Percentiles rank a stretch among this genome's conserved stretches.
These are phyloP conservation scores for Escovopsis sp. DNA, from an alignment of 2,329 filamentous ascomycete genomes.

Conservation along the genomic window DNA sequence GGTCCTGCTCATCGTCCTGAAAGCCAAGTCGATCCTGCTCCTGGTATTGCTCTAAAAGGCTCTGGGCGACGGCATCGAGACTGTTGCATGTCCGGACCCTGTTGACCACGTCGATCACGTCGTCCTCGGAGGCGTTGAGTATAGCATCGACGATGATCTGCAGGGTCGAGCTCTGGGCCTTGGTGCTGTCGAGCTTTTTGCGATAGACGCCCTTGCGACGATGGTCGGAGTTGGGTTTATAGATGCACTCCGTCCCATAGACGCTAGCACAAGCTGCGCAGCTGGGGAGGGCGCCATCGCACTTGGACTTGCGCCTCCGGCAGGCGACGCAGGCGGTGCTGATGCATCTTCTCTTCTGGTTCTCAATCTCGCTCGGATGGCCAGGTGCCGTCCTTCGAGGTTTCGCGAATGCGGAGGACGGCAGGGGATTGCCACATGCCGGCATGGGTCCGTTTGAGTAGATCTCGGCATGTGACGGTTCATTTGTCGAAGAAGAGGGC, in stretches of 20 bases:
- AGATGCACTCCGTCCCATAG: constrained; percentile 80
- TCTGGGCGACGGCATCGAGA: constrained; percentile 40
- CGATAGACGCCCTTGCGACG: constrained; percentile 94
- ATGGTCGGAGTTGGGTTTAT: constrained; percentile 93
- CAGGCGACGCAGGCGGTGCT: constrained; percentile 77
- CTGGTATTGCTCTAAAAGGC: constrained; percentile 26
- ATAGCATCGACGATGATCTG: constrained; percentile 90
- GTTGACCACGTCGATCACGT: constrained; percentile 66
- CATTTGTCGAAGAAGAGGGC: neutral
- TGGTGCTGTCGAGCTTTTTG: constrained; percentile 78
- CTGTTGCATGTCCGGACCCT: constrained; percentile 78
- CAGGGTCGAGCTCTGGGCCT: constrained; percentile 73
- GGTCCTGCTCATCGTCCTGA: constrained; percentile 16
- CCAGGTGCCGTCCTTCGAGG: constrained; percentile 34
- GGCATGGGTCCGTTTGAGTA: neutral
- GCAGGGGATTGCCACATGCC: too few species aligned
- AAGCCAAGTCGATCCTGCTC: constrained; percentile 17
- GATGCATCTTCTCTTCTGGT: constrained; percentile 59
- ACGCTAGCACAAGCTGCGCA: constrained; percentile 95
- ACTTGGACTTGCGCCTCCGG: constrained; percentile 69
- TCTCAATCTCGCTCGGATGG: constrained; percentile 31
- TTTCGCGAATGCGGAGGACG: too few species aligned
- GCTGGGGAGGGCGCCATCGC: constrained; percentile 79
- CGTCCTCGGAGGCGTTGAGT: constrained; percentile 77
- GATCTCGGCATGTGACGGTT: neutral